phyloP scores from a whole-genome alignment of 768 basidiomycete species.

The Leucosporidium yakuticum region DNA sequence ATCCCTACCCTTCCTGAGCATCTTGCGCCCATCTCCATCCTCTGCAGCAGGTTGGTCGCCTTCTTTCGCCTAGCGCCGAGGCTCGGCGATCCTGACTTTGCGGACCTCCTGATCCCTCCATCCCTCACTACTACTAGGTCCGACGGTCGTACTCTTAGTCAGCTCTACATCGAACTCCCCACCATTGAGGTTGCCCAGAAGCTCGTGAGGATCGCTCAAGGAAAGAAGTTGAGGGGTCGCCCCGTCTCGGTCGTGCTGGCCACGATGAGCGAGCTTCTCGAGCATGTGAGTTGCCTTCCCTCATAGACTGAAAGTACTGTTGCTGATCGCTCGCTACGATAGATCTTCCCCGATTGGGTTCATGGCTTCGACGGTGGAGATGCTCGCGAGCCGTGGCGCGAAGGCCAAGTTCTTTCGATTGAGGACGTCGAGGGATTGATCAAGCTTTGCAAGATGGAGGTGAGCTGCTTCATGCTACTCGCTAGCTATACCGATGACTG shows the following conservation, averaged over 20 bases:
- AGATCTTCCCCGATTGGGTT: constrained; percentile 1
- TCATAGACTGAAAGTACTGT: background rate
- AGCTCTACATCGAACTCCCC: constrained; percentile 1
- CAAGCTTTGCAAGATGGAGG: constrained; percentile 1
- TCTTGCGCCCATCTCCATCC: background rate
- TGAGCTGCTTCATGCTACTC: background rate
- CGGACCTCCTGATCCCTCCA: no score
- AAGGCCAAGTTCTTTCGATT: background rate
- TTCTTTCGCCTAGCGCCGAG: no score
- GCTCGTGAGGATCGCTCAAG: constrained; percentile 4
- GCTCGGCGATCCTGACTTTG: background rate
- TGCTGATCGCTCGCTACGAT: no score
- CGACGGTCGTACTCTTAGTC: constrained; percentile 4
- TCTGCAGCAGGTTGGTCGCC: constrained; percentile 4
- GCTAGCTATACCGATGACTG: no score
- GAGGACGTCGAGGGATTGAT: constrained; percentile 4
- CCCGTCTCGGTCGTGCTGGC: constrained; percentile 13
- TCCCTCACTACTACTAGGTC: background rate
- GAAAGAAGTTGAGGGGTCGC: background rate
- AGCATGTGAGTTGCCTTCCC: background rate
- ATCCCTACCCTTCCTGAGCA: background rate
- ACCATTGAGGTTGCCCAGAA: background rate
- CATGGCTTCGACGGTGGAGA: constrained; percentile 1
- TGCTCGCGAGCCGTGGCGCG: background rate
- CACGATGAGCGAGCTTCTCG: background rate